Evolutionary conservation across 2,329 filamentous ascomycete species (phyloP).

Genomic region (Cryphonectria japonica): DNA sequence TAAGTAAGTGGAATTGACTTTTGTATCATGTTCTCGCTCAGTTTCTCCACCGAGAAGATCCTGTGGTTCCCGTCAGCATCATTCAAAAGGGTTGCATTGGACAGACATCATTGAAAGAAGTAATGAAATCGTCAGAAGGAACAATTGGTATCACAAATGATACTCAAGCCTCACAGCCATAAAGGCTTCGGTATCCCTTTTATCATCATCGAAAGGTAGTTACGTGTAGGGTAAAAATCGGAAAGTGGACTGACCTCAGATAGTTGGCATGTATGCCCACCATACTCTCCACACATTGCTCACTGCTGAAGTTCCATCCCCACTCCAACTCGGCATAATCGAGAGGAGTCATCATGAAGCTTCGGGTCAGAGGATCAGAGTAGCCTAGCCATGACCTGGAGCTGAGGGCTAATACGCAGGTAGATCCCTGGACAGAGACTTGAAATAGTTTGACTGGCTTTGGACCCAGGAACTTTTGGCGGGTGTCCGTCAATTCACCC

Average conservation of each 20-base stretch:
- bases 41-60: constrained; percentile 88
- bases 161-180: constrained; percentile 63
- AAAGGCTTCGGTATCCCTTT: constrained; percentile 31
- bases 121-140: constrained; percentile 72
- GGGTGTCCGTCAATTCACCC: constrained; percentile 91
- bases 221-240: constrained; percentile 35
- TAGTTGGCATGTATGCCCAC: constrained; percentile 91
- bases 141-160: constrained; percentile 81
- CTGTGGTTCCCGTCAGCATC: constrained; percentile 49
- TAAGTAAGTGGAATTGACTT: constrained; percentile 86
- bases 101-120: background rate
- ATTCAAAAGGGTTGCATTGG: background rate
- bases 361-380: constrained; percentile 81
- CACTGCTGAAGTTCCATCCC: constrained; percentile 95
- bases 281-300: constrained; percentile 91
- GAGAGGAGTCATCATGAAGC: constrained; percentile 89
- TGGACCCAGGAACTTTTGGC: constrained; percentile 91
- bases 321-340: constrained; percentile 88
- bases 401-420: constrained; percentile 86
- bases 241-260: constrained; percentile 65
- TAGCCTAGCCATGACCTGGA: constrained; percentile 97
- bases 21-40: constrained; percentile 84
- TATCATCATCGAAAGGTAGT: constrained; percentile 13
- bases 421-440: constrained; percentile 83
- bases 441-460: constrained; percentile 89